These are phyloP conservation scores for Epichloe gansuensis DNA, from an alignment of 2,329 filamentous ascomycete species.

Conservation along the genomic window DNA sequence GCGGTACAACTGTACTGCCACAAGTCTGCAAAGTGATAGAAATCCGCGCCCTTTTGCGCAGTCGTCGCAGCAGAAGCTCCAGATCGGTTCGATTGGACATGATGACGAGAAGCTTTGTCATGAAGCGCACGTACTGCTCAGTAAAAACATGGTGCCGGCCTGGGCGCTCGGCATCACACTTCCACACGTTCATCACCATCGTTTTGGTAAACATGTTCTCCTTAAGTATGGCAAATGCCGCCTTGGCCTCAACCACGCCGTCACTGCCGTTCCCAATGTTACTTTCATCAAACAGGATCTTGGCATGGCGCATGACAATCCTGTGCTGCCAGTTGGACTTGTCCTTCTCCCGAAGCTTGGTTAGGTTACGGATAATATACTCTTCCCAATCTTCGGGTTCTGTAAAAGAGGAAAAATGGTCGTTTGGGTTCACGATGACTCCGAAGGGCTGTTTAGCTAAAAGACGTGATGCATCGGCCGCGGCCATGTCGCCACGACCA, in stretches of 20 bases:
- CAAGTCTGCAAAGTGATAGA: constrained; percentile 49
- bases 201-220: constrained; percentile 78
- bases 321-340: constrained; percentile 94
- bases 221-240: constrained; percentile 65
- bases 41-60: constrained; percentile 75
- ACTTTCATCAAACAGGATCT: constrained; percentile 39
- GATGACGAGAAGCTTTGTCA: constrained; percentile 61
- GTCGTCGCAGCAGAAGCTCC: constrained; percentile 64
- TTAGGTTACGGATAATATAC: constrained; percentile 40
- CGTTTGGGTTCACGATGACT: constrained; percentile 19
- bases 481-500: constrained; percentile 33
- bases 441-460: constrained; percentile 45
- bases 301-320: constrained; percentile 64
- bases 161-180: constrained; percentile 71
- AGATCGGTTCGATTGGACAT: constrained; percentile 64
- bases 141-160: constrained; percentile 90
- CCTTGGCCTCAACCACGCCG: constrained; percentile 55
- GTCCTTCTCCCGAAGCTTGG: constrained; percentile 54
- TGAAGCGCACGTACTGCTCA: constrained; percentile 72
- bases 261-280: constrained; percentile 27
- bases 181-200: constrained; percentile 91
- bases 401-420: constrained; percentile 22
- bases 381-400: constrained; percentile 47
- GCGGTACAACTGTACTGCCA: constrained; percentile 44
- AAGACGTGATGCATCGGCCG: constrained; percentile 38